Evolutionary conservation across 2,329 filamentous ascomycete species (phyloP).

Genomic region (Talaromyces sp.): DNA sequence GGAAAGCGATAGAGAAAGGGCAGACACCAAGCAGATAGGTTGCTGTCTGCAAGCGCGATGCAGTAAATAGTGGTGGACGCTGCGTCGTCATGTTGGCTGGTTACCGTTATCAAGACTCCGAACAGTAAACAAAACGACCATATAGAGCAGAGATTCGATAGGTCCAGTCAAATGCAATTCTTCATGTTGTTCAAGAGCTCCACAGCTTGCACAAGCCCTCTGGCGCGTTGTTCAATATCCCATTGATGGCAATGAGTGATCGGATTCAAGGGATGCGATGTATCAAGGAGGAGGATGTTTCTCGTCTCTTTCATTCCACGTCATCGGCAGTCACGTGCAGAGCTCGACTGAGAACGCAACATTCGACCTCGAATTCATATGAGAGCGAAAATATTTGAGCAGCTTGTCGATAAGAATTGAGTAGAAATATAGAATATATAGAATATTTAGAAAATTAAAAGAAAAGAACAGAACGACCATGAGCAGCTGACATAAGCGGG

Average conservation of each 20-base stretch:
- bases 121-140: background rate
- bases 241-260: background rate
- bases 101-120: background rate
- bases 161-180: background rate
- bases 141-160: background rate
- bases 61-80: conserved; percentile 47
- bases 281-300: background rate
- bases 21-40: conserved; percentile 60
- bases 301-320: background rate
- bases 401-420: background rate
- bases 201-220: background rate
- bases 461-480: too few species aligned
- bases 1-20: conserved; percentile 60
- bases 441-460: background rate
- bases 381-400: too few species aligned
- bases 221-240: background rate
- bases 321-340: conserved; percentile 8
- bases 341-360: background rate
- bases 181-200: background rate
- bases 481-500: conserved; percentile 15
- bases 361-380: background rate
- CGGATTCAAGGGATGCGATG: background rate
- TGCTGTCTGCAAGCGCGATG: conserved; percentile 51
- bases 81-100: conserved; percentile 24
- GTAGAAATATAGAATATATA: background rate